phyloP scores from a whole-genome alignment of 768 basidiomycete species.

The Lanmaoa rubissima region DNA sequence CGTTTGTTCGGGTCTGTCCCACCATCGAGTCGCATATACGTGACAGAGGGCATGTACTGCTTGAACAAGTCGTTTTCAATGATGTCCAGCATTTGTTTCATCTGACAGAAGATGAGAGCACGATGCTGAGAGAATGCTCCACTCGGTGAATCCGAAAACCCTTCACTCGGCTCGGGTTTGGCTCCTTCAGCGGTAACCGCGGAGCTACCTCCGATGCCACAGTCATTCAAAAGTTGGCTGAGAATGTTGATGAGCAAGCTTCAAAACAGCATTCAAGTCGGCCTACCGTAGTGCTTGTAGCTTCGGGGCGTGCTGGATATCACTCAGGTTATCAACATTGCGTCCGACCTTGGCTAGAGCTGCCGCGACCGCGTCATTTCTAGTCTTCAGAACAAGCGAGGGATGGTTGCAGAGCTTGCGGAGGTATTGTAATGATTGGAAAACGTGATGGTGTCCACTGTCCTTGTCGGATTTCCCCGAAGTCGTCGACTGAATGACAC shows the following conservation, averaged over 20 bases:
- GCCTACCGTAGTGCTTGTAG: slow-evolving; percentile 83
- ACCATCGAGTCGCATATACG: slow-evolving; percentile 98
- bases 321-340: slow-evolving; percentile 51
- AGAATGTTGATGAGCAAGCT: slow-evolving; percentile 4
- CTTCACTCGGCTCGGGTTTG: slow-evolving; percentile 68
- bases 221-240: slow-evolving; percentile 92
- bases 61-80: slow-evolving; percentile 94
- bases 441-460: slow-evolving; percentile 78
- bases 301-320: slow-evolving; percentile 93
- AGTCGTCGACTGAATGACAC: slow-evolving; percentile 52
- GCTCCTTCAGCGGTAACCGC: slow-evolving; percentile 47
- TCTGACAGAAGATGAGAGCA: slow-evolving; percentile 99
- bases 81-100: slow-evolving; percentile 98
- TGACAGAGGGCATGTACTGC: slow-evolving; percentile 88
- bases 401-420: slow-evolving; percentile 99
- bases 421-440: slow-evolving; percentile 95
- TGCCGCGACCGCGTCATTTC: slow-evolving; percentile 53
- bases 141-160: slow-evolving; percentile 43
- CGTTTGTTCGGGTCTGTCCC: slow-evolving; percentile 90
- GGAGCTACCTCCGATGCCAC: slow-evolving; percentile 76
- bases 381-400: slow-evolving; percentile 78
- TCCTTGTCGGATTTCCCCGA: slow-evolving; percentile 35
- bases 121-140: slow-evolving; percentile 88
- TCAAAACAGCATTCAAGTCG: background rate
- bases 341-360: slow-evolving; percentile 57